A percentile compares a stretch with the other conserved stretches of the same genome.
Conservation (phyloP, 2,329 filamentous ascomycete species). For the Penicillium sp. region DNA sequence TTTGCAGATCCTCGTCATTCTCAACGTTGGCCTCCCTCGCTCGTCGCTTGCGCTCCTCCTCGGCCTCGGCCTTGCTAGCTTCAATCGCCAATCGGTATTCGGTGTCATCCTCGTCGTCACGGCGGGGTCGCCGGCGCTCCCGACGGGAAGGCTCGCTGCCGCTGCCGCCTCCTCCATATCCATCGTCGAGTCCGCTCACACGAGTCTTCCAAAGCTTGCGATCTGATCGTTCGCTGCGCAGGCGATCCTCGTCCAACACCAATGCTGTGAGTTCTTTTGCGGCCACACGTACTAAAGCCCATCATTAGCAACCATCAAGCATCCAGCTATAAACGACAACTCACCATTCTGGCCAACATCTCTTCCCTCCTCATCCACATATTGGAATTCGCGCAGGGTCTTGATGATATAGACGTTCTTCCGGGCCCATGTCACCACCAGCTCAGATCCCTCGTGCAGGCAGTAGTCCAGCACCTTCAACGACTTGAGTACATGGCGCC, state of each 20-base stretch:
- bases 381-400: constrained; percentile 94
- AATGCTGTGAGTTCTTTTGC: constrained; percentile 94
- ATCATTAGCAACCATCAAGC: constrained; percentile 10
- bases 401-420: constrained; percentile 99
- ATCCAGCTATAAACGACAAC: constrained; percentile 36
- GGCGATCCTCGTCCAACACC: constrained; percentile 89
- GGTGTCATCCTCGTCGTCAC: constrained; percentile 78
- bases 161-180: constrained; percentile 52
- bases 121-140: constrained; percentile 54
- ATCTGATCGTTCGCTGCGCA: constrained; percentile 88
- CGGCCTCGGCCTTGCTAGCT: constrained; percentile 92
- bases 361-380: constrained; percentile 91
- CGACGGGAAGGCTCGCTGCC: constrained; percentile 48
- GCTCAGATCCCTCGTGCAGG: constrained; percentile 93
- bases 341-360: constrained; percentile 96
- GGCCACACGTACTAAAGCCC: constrained; percentile 78
- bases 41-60: constrained; percentile 82
- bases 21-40: constrained; percentile 66
- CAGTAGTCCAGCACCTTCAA: constrained; percentile 98
- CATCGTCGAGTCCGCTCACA: constrained; percentile 90
- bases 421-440: constrained; percentile 96
- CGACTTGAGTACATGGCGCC: constrained; percentile 96
- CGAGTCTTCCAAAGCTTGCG: constrained; percentile 96
- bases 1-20: constrained; percentile 87
- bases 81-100: constrained; percentile 92